These are phyloP conservation scores for Kalaharituber pfeilii DNA, from an alignment of 2,329 filamentous ascomycete genomes.

Conservation along the genomic window DNA sequence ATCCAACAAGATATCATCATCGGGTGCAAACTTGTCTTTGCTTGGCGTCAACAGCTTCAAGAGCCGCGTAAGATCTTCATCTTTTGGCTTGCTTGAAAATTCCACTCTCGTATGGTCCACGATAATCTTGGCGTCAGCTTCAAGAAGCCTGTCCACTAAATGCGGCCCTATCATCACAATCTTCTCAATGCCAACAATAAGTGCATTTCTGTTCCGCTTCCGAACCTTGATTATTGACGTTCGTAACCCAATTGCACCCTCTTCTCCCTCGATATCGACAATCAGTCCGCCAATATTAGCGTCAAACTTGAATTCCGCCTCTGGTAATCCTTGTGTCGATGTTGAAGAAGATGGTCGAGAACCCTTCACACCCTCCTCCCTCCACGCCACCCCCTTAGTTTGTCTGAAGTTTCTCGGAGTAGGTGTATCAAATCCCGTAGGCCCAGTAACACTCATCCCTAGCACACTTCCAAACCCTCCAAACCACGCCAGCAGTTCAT, in stretches of 20 bases:
- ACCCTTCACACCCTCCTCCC: not conserved
- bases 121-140: conserved; percentile 46
- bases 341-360: conserved; percentile 28
- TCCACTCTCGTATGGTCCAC: conserved; percentile 52
- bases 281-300: conserved; percentile 54
- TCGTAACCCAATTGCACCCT: conserved; percentile 55
- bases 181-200: conserved; percentile 48
- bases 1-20: conserved; percentile 89
- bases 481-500: conserved; percentile 75
- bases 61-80: conserved; percentile 68
- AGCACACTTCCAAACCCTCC: conserved; percentile 83
- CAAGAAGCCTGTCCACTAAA: conserved; percentile 35
- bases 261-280: conserved; percentile 59
- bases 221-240: conserved; percentile 62
- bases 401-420: conserved; percentile 9
- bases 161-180: conserved; percentile 56
- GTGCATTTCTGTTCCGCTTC: conserved; percentile 35
- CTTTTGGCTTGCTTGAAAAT: conserved; percentile 49
- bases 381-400: conserved; percentile 6
- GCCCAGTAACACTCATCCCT: conserved; percentile 70
- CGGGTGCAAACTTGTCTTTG: conserved; percentile 70
- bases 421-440: conserved; percentile 38
- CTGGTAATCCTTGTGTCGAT: conserved; percentile 38
- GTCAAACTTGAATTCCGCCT: conserved; percentile 38
- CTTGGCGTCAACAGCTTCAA: conserved; percentile 80